Evolutionary conservation across 2,329 filamentous ascomycete species (phyloP).

Genomic region (Penicillium sp.): DNA sequence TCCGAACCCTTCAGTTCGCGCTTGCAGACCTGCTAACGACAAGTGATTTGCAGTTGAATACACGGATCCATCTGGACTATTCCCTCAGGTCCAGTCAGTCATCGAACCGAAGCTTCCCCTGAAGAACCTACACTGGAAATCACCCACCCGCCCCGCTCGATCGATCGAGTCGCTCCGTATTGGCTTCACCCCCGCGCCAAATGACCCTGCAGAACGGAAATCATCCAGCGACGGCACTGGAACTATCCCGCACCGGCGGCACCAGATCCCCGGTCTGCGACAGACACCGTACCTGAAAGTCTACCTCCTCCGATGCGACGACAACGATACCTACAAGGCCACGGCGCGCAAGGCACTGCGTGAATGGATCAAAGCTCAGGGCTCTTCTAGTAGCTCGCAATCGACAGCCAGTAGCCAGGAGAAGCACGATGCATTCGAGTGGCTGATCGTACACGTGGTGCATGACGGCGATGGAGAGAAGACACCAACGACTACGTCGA

Average conservation of each 20-base stretch:
- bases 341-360: constrained; percentile 73
- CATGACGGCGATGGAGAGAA: constrained; percentile 74
- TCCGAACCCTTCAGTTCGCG: neutral
- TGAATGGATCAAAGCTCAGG: constrained; percentile 85
- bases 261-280: constrained; percentile 91
- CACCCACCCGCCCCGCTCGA: constrained; percentile 81
- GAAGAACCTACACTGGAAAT: constrained; percentile 95
- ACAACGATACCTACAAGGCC: constrained; percentile 89
- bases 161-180: constrained; percentile 93
- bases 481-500: constrained; percentile 56
- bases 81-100: constrained; percentile 74
- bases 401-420: constrained; percentile 65
- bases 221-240: constrained; percentile 38
- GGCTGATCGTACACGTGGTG: constrained; percentile 90
- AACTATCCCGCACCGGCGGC: constrained; percentile 59
- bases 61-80: constrained; percentile 87
- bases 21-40: constrained; percentile 18
- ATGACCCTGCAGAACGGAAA: constrained; percentile 33
- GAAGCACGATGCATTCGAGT: constrained; percentile 95
- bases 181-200: constrained; percentile 70
- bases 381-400: constrained; percentile 46
- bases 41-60: constrained; percentile 71
- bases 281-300: constrained; percentile 93
- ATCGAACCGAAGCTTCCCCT: constrained; percentile 78
- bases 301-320: constrained; percentile 85